These are phyloP conservation scores for Puccinia polysora DNA, from an alignment of 1,284 basidiomycete species.

Conservation along the genomic window DNA sequence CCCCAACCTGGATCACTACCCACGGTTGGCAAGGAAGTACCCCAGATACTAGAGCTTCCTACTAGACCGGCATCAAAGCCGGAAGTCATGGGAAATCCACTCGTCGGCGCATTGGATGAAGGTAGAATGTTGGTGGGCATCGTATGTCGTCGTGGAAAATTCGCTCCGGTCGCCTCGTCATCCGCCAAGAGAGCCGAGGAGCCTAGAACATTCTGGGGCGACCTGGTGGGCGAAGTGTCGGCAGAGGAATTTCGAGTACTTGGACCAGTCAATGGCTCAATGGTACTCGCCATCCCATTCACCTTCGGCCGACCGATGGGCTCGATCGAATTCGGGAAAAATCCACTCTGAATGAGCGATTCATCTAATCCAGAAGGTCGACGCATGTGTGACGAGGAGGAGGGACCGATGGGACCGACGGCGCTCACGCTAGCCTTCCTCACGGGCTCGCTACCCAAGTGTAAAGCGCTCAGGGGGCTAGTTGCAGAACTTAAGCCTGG, in stretches of 20 bases:
- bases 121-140: conserved; percentile 15
- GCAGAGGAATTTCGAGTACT: conserved; percentile 35
- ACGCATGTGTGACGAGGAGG: conserved; percentile 19
- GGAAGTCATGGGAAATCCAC: conserved; percentile 8
- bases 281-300: conserved; percentile 14
- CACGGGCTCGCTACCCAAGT: conserved; percentile 39
- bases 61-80: conserved; percentile 23
- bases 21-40: not conserved
- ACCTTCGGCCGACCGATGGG: conserved; percentile 38
- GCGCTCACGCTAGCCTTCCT: conserved; percentile 36
- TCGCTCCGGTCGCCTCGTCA: conserved; percentile 10
- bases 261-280: conserved; percentile 20
- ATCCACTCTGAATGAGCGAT: not conserved
- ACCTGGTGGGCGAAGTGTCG: conserved; percentile 7
- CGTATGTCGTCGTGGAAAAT: conserved; percentile 33
- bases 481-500: conserved; percentile 35
- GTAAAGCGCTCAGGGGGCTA: conserved; percentile 39
- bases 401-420: conserved; percentile 40
- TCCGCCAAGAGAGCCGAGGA: conserved; percentile 30
- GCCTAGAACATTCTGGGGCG: conserved; percentile 21
- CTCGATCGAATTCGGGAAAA: conserved; percentile 29
- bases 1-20: conserved; percentile 28
- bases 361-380: conserved; percentile 31
- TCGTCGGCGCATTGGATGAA: conserved; percentile 1
- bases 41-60: conserved; percentile 33